Base-by-base conservation (phyloP, 1,284 basidiomycete genomes). In the Fomes fomentarius region DNA sequence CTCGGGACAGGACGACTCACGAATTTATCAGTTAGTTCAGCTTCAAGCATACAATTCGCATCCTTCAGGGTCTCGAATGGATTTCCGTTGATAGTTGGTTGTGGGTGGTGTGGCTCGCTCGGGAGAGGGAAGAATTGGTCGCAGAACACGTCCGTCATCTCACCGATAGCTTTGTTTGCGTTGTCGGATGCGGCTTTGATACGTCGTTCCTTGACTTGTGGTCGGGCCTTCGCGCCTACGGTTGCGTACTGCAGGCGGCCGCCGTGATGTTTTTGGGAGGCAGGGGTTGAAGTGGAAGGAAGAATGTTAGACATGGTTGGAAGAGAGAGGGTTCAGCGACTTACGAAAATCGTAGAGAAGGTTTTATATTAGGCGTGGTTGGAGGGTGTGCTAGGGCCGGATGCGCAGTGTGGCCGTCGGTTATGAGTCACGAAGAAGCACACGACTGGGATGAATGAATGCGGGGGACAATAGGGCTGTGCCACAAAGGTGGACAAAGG, bases 141-240 rank as follows among this genome's bases (percentile, higher is more conserved):
- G 25, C 2, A 2, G 17, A 42, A 42, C 12, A n/a, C 26, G 2
- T 15, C 2, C 2, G 17, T 15, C 8, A 17, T 17, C 7, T 4
- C 31, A 9, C 45, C 24, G 45, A 53, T 21, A 38, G 31, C 45
- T 38, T 47, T 48, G 14, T 37, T 21, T 15, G 45, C n/a, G 30
- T 31, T 46, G 44, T 53, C 52, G 7, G n/a, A 6, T n/a, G 26
- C 41, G 9, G 25, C 25, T 25, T 42, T 42, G 10, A 17, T 3
- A 15, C 41, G 41, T 28, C 41, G 41, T 19, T 28, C 17, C 11
- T 3, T 5, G 25, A 42, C 25, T 28, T 42, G 6, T 24, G 19
- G 38, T 22, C 19, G 14, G 8, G 7, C 35, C 3, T 15, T 37
- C 15, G 15, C 9, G 15, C 35, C 35, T 2, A 7, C 15, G 19